Evolutionary conservation across 352 stramenopile genomes (phyloP), one percentile per base, ranked within the genome.

Genomic region (Phytophthora kernoviae): DNA sequence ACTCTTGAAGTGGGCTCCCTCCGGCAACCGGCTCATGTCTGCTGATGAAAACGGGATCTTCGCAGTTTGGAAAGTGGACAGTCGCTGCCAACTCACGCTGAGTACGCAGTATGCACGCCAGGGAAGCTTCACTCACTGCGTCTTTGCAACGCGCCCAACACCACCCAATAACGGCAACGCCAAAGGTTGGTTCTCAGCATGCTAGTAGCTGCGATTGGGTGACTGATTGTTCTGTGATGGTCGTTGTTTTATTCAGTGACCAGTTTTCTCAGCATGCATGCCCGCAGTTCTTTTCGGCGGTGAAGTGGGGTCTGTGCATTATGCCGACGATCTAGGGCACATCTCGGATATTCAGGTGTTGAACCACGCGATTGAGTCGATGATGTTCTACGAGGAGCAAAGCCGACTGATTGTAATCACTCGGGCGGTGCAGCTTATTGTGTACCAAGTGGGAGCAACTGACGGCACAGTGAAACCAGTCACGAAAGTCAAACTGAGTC

Each of bases 251-350:
- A 3, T 41, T 40, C 30, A 88, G 77, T 20, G 73, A 85, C 5
- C 45, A 60, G 2, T 90, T 87, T 48, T 68, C 79, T 7, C 77
- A 87, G 44, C 68, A 73, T 6, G 62, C 70, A 5, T 94, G 86
- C 43, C 87, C 87, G 21, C 79, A 90, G 24, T 98, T 98, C 61
- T 98, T 98, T 96, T 98, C 50, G 92, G 89, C n/a, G 92, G 88
- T n/a, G 87, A 97, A 51, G 75, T 81, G 18, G 94, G 94, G 1
- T 85, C 83, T 15, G 82, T 98, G 5, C 88, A 94, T 71, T 97
- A 96, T 54, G 89, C 89, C 0, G 93, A 98, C 63, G 94, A 98
- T 51, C 62, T 98, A 7, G 93, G 93, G 1, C 89, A 98, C 62
- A 96, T 96, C 52, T 91, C 87, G 14, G 87, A 98, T 36, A 86